These are phyloP conservation scores for Penicillium antarcticum DNA, from an alignment of 495 filamentous ascomycete species.

Conservation along the genomic window DNA sequence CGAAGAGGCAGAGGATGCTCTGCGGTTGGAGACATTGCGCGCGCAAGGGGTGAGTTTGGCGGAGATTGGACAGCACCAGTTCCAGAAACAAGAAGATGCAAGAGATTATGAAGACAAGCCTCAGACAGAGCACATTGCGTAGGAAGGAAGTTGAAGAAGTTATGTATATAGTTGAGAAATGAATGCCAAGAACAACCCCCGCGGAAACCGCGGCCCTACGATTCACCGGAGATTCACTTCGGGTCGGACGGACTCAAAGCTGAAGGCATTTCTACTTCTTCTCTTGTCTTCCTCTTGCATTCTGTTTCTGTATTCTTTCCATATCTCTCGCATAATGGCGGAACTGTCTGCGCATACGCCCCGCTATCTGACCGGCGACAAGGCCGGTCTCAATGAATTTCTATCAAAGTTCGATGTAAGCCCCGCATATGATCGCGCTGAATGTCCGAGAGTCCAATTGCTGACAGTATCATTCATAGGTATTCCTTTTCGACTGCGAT, in stretches of 20 bases:
- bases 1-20: conserved; percentile 23
- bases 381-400: conserved; percentile 71
- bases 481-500: conserved; percentile 96
- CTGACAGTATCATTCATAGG: conserved; percentile 44
- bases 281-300: background rate
- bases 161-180: background rate
- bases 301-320: background rate
- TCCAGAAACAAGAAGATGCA: conserved; percentile 3
- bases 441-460: background rate
- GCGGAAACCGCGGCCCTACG: background rate
- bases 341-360: conserved; percentile 38
- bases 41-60: conserved; percentile 22
- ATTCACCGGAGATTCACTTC: conserved; percentile 7
- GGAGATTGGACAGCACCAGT: conserved; percentile 14
- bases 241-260: background rate
- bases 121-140: conserved; percentile 3
- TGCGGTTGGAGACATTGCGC: conserved; percentile 25
- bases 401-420: conserved; percentile 88
- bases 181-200: conserved; percentile 6
- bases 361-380: conserved; percentile 78
- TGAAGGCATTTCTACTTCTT: background rate
- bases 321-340: conserved; percentile 8
- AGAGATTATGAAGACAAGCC: conserved; percentile 2
- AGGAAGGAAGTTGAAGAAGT: background rate
- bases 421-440: conserved; percentile 11